Evolutionary conservation across 2,329 filamentous ascomycete genomes (phyloP).

Genomic region (Cytospora leucostoma): DNA sequence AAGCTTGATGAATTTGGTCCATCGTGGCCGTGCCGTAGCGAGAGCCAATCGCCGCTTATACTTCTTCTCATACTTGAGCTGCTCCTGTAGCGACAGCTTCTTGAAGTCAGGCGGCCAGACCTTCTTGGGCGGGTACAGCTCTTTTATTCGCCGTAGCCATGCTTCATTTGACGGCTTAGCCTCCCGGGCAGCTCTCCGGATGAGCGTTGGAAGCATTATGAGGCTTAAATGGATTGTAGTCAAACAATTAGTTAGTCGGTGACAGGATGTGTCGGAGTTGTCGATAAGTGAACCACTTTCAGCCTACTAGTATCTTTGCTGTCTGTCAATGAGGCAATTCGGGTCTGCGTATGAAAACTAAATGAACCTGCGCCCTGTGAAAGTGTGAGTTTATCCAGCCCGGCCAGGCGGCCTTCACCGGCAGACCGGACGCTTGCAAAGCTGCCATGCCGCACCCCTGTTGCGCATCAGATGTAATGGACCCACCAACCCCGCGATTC

Average conservation of each 20-base stretch:
- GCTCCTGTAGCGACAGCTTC: conserved; percentile 68
- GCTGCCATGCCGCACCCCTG: conserved; percentile 11
- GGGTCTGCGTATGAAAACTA: too few species aligned
- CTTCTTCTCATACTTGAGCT: conserved; percentile 77
- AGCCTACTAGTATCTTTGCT: too few species aligned
- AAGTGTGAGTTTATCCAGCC: too few species aligned
- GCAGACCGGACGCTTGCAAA: background rate
- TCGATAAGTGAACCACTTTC: too few species aligned
- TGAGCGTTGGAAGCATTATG: conserved; percentile 51
- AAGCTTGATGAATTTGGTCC: conserved; percentile 66
- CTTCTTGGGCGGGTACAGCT: conserved; percentile 67
- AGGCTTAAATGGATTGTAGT: background rate
- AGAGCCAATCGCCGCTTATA: conserved; percentile 70
- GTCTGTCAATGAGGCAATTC: too few species aligned
- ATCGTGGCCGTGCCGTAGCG: conserved; percentile 61
- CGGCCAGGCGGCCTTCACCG: too few species aligned
- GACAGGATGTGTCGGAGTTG: too few species aligned
- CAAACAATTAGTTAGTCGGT: too few species aligned
- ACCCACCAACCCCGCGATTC: conserved; percentile 25
- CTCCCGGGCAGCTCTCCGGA: conserved; percentile 43
- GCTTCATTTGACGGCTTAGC: conserved; percentile 33
- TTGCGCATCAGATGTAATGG: conserved; percentile 14
- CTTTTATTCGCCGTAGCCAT: conserved; percentile 36
- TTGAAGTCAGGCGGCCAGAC: conserved; percentile 78
- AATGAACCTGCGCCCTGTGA: background rate